Percentiles rank a stretch among this genome's conserved stretches.
Conservation (phyloP, 441 rosid genomes). For the Erodium trifolium region DNA sequence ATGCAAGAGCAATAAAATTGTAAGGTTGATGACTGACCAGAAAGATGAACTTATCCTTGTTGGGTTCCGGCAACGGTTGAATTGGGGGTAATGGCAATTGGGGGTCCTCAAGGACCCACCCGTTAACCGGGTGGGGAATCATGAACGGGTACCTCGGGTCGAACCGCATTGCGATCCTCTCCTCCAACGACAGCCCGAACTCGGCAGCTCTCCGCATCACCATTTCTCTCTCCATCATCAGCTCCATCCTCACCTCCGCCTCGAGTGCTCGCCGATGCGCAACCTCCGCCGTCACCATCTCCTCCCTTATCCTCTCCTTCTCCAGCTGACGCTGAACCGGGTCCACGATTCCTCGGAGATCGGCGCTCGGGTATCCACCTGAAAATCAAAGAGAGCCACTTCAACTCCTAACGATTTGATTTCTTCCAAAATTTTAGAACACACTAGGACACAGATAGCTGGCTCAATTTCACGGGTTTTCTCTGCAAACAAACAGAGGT, state of each 20-base stretch:
- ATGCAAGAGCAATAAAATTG: background rate
- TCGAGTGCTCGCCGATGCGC: constrained; percentile 1
- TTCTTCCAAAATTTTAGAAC: no score
- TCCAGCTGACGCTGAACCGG: background rate
- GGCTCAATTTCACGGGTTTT: no score
- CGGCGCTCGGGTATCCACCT: background rate
- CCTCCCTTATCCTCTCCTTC: constrained; percentile 1
- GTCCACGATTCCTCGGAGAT: background rate
- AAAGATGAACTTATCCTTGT: constrained; percentile 6
- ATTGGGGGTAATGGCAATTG: background rate
- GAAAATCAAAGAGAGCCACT: background rate
- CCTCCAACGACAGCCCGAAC: background rate
- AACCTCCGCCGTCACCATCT: background rate
- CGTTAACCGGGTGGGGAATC: background rate
- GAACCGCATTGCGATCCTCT: background rate
- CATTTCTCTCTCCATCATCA: constrained; percentile 2
- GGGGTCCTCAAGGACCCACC: background rate
- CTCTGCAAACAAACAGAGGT: no score
- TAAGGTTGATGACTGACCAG: constrained; percentile 3
- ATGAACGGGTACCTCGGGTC: background rate
- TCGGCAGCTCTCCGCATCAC: background rate
- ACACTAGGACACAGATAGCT: no score
- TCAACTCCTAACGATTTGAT: no score
- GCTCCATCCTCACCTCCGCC: constrained; percentile 2
- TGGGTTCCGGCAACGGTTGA: background rate